Evolutionary conservation across 148 eudicot genomes (phyloP).

Genomic region (Rhododendron williamsianum): DNA sequence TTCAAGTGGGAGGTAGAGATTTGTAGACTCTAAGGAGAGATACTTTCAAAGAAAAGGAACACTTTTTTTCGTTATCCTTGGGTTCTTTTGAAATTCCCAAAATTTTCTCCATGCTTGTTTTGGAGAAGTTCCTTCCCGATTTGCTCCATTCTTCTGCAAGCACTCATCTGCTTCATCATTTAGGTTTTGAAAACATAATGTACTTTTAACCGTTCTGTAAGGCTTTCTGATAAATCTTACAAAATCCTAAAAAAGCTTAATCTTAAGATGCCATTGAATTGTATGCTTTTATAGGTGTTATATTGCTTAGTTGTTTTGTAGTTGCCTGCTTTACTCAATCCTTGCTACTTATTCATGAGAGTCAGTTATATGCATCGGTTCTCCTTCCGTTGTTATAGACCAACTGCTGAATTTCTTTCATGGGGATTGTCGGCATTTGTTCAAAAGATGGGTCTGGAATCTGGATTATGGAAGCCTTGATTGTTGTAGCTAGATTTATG

Average conservation of each 20-base stretch:
- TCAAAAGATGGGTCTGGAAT: background rate
- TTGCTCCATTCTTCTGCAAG: background rate
- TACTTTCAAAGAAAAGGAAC: background rate
- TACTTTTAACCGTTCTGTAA: background rate
- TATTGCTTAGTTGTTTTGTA: background rate
- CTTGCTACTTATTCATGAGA: background rate
- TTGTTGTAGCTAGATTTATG: background rate
- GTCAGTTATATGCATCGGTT: background rate
- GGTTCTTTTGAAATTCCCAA: background rate
- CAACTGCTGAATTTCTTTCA: background rate
- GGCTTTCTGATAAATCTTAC: background rate
- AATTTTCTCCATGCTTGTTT: background rate
- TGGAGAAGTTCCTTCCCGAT: background rate
- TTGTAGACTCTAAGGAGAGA: background rate
- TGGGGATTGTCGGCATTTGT: background rate
- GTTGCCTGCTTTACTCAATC: background rate
- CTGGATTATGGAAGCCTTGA: background rate
- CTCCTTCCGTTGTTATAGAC: background rate
- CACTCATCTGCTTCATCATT: background rate
- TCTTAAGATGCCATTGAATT: background rate
- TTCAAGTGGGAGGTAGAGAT: background rate
- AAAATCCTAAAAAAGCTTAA: background rate
- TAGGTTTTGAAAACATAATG: background rate
- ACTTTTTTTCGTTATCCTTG: background rate
- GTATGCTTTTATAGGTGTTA: background rate